phyloP scores from a whole-genome alignment of 2,329 filamentous ascomycete genomes.

The Fusarium robinianum region DNA sequence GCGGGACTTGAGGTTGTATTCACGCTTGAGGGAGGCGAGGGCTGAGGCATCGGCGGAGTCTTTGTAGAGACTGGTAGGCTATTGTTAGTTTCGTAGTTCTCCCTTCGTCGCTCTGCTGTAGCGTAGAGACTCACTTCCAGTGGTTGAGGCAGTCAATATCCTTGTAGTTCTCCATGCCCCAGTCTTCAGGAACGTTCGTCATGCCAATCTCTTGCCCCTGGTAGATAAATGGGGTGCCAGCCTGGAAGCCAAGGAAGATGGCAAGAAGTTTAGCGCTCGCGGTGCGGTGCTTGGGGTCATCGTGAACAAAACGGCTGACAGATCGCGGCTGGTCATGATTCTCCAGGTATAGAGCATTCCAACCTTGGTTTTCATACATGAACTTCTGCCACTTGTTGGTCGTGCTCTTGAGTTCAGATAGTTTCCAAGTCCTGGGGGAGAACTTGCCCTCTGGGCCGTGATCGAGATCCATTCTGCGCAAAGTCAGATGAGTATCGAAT shows the following conservation, averaged over 20 bases:
- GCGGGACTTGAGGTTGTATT: conserved; percentile 63
- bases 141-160: conserved; percentile 65
- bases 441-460: conserved; percentile 51
- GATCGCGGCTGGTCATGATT: conserved; percentile 68
- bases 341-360: conserved; percentile 68
- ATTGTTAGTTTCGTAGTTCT: not conserved
- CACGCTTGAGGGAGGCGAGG: conserved; percentile 43
- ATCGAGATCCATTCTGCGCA: conserved; percentile 53
- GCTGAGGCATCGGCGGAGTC: conserved; percentile 46
- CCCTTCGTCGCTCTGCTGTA: too few species aligned
- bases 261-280: conserved; percentile 64
- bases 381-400: conserved; percentile 63
- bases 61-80: conserved; percentile 40
- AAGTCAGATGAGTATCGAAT: conserved; percentile 3
- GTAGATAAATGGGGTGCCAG: conserved; percentile 69
- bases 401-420: conserved; percentile 56
- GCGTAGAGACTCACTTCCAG: conserved; percentile 47
- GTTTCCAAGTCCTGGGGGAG: conserved; percentile 48
- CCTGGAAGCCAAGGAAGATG: conserved; percentile 59
- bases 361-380: conserved; percentile 63
- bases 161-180: conserved; percentile 68
- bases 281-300: conserved; percentile 53
- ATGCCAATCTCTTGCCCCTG: conserved; percentile 73
- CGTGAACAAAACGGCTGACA: conserved; percentile 59
- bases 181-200: conserved; percentile 64